A percentile compares a stretch with the other conserved stretches of the same genome.
Evolutionary conservation across 768 basidiomycete species (phyloP).

Genomic region (Mycena haematopus): DNA sequence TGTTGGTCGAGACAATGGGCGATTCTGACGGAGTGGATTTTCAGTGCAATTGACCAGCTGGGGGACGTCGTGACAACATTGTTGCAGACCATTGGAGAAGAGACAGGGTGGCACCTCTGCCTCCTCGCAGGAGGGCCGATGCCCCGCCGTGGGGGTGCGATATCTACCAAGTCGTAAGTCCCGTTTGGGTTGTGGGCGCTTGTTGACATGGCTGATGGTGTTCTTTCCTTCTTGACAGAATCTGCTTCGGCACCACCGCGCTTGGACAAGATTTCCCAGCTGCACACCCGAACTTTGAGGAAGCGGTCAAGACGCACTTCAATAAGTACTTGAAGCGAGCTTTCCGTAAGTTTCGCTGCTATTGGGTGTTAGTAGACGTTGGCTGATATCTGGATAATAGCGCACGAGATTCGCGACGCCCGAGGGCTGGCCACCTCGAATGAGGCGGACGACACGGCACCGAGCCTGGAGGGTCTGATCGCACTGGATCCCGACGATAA

Average conservation of each 20-base stretch:
- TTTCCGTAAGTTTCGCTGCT: not conserved
- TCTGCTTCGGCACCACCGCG: not conserved
- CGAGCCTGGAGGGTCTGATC: too few species aligned
- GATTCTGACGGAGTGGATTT: too few species aligned
- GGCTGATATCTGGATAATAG: too few species aligned
- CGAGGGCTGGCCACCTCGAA: too few species aligned
- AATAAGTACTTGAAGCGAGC: not conserved
- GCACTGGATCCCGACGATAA: too few species aligned
- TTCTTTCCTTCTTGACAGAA: not conserved
- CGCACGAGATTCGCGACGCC: too few species aligned
- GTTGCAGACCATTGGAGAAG: not conserved
- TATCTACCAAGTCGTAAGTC: not conserved
- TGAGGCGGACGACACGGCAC: too few species aligned
- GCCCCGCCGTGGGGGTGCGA: not conserved
- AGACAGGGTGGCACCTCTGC: not conserved
- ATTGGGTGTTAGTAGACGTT: too few species aligned
- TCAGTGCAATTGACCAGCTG: conserved; percentile 1
- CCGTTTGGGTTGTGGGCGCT: not conserved
- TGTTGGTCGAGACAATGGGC: too few species aligned
- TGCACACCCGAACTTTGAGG: not conserved
- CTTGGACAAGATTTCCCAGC: not conserved
- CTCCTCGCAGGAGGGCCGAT: not conserved
- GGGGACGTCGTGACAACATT: not conserved
- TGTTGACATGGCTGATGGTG: too few species aligned
- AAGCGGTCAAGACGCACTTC: not conserved